Base-by-base conservation (phyloP, 805 yeast species). In the Candida maris region DNA sequence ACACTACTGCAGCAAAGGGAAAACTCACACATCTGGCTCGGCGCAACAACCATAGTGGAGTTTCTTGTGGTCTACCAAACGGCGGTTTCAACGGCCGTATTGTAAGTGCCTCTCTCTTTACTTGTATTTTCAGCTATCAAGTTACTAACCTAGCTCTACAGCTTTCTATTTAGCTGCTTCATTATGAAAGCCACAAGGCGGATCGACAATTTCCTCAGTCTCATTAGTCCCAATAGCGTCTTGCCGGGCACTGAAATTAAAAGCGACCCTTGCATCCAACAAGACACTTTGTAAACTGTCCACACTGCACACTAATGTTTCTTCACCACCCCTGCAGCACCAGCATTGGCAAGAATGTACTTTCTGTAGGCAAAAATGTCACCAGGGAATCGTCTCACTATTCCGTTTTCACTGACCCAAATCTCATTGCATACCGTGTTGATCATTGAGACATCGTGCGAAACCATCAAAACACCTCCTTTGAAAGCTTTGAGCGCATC, bases 401-500 rank as follows among this genome's bases (percentile, higher is more conserved):
- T 70, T 39, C 91, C 93, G 38, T 78, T 73, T 57, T 93, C 98
- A 61, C 95, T 82, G 30, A 88, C 95, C 96, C 96, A 91, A 42
- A 93, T 85, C 61, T 93, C 95, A 41, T 84, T 81, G 69, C 97
- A 87, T 9, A 91, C 96, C 37, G 76, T 73, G 51, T 84, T 78
- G 52, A 93, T 93, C 56, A 91, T 84, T 19, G 88, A 70, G 29
- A 93, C 97, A 70, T 93, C 99, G 73, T 93, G 98, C 34, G 96
- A 85, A 41, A 93, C 98, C 96, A 93, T 88, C 51, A 93, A 71
- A 18, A 93, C 84, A 62, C 98, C 98, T 58, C 98, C 98, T 55
- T 86, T 76, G 73, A 89, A 93, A 43, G 76, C 79, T 44, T 74
- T 79, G 57, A 93, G 70, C 1, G 97, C 97, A 28, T 84, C 94